Evolutionary conservation across 2,329 filamentous ascomycete species (phyloP).

Genomic region (Samsoniella hepiali): DNA sequence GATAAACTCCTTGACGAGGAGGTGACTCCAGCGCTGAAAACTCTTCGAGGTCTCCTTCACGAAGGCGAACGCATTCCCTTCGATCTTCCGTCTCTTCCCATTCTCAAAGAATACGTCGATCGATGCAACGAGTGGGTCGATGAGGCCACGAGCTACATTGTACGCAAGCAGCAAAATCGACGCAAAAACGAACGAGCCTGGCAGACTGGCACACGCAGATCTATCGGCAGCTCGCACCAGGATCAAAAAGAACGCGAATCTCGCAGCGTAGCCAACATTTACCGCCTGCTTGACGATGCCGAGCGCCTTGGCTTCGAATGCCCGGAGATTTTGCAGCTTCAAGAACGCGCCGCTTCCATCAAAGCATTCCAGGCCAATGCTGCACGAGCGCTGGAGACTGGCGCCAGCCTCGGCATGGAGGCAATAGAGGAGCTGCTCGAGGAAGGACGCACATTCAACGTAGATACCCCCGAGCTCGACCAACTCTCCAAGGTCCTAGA

Average conservation of each 20-base stretch:
- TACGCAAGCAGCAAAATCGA: constrained; percentile 94
- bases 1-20: constrained; percentile 81
- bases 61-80: constrained; percentile 97
- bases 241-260: constrained; percentile 83
- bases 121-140: constrained; percentile 98
- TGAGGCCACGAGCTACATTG: constrained; percentile 92
- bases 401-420: constrained; percentile 59
- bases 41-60: constrained; percentile 75
- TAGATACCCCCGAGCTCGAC: constrained; percentile 87
- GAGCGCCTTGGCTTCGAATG: constrained; percentile 90
- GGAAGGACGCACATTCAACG: constrained; percentile 81
- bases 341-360: constrained; percentile 82
- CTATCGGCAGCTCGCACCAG: constrained; percentile 49
- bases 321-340: constrained; percentile 80
- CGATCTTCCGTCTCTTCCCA: constrained; percentile 75
- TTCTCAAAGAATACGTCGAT: constrained; percentile 86
- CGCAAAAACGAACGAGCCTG: constrained; percentile 90
- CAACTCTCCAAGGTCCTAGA: constrained; percentile 75
- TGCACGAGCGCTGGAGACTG: constrained; percentile 64
- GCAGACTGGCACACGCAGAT: constrained; percentile 71
- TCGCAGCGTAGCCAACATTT: constrained; percentile 84
- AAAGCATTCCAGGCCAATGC: constrained; percentile 79
- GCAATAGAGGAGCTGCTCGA: constrained; percentile 91
- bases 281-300: constrained; percentile 77
- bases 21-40: constrained; percentile 79